Percentiles rank a stretch among this genome's conserved stretches.
phyloP scores from a whole-genome alignment of 345 rosid species.

The Erodium maritimum region DNA sequence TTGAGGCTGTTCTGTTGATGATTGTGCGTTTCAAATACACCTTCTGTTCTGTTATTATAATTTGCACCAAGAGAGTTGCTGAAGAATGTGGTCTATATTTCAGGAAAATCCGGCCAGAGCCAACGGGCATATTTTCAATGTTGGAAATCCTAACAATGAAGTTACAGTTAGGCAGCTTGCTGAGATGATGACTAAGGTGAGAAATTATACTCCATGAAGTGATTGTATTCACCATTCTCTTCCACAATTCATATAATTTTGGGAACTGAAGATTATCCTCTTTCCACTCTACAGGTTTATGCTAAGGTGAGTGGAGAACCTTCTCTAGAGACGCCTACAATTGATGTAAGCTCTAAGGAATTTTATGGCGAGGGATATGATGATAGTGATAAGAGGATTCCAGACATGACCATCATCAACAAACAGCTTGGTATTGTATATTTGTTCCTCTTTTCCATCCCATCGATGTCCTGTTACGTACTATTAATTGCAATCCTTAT shows the following conservation, averaged over 20 bases:
- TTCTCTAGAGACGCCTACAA: conserved; percentile 50
- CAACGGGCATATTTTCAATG: conserved; percentile 88
- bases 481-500: no score
- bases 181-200: conserved; percentile 94
- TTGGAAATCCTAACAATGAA: conserved; percentile 96
- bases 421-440: conserved; percentile 56
- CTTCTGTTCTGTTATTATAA: neutral
- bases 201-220: conserved; percentile 40
- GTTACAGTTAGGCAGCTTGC: conserved; percentile 94
- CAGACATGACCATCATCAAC: conserved; percentile 96
- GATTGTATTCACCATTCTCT: conserved; percentile 31
- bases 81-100: neutral
- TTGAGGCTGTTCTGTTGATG: conserved; percentile 44
- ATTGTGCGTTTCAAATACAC: conserved; percentile 20
- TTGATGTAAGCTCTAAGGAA: conserved; percentile 84
- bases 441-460: neutral
- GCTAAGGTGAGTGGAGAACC: conserved; percentile 65
- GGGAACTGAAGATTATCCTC: conserved; percentile 30
- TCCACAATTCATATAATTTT: conserved; percentile 17
- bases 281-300: conserved; percentile 42
- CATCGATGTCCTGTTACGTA: no score
- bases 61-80: neutral
- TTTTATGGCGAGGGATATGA: conserved; percentile 93
- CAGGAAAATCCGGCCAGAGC: conserved; percentile 96
- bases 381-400: conserved; percentile 95